Percentiles rank a stretch among this genome's conserved stretches.
Evolutionary conservation across 2,329 filamentous ascomycete species (phyloP).

Genomic region (Gremmenia infestans): DNA sequence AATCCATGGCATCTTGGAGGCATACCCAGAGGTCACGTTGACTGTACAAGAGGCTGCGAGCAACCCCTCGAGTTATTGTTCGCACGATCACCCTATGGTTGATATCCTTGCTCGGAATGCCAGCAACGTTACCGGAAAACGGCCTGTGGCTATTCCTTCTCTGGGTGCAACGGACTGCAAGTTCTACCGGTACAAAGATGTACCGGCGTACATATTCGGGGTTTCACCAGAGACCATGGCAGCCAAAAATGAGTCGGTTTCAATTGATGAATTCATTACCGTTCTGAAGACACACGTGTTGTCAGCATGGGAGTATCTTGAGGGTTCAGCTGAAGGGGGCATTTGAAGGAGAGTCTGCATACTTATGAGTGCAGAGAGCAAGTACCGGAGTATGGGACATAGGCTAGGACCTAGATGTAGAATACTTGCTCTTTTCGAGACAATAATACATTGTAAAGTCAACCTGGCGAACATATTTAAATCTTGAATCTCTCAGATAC

Average conservation of each 20-base stretch:
- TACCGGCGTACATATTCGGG: conserved; percentile 37
- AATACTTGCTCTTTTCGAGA: too few relatives aligned
- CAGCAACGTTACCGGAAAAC: conserved; percentile 21
- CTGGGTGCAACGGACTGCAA: conserved; percentile 39
- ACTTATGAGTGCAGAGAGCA: too few relatives aligned
- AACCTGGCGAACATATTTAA: too few relatives aligned
- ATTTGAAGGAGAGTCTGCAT: too few relatives aligned
- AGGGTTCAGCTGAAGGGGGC: not conserved
- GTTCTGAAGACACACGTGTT: conserved; percentile 30
- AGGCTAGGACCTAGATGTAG: too few relatives aligned
- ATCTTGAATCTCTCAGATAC: too few relatives aligned
- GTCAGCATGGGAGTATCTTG: conserved; percentile 30
- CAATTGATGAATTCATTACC: conserved; percentile 29
- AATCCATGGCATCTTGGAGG: conserved; percentile 27
- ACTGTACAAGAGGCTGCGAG: conserved; percentile 32
- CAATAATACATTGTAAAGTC: too few relatives aligned
- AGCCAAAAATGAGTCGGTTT: conserved; percentile 28
- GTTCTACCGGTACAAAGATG: conserved; percentile 34
- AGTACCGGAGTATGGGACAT: too few relatives aligned
- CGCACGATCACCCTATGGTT: conserved; percentile 33
- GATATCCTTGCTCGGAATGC: conserved; percentile 27
- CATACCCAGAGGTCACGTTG: conserved; percentile 29
- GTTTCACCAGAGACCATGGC: conserved; percentile 21
- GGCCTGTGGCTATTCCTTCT: conserved; percentile 33
- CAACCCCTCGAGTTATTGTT: conserved; percentile 31